These are phyloP conservation scores for Dalechampia spathulata DNA, from an alignment of 441 rosid species.

Conservation along the genomic window DNA sequence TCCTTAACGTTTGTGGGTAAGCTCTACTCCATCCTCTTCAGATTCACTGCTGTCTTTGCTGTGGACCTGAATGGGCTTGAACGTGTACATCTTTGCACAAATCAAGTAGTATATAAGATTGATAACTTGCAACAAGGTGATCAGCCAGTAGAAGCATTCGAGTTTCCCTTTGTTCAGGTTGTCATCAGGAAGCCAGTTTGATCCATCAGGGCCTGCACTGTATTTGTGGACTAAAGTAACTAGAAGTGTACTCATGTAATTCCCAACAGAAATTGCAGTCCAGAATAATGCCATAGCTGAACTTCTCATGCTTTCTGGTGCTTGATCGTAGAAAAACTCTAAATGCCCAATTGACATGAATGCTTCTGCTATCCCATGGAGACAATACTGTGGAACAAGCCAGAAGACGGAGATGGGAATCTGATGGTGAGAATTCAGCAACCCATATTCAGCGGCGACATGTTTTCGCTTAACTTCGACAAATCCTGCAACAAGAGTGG, in stretches of 20 bases:
- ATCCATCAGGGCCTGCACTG: constrained; percentile 50
- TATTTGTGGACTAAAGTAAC: constrained; percentile 61
- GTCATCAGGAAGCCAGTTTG: constrained; percentile 81
- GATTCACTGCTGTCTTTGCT: constrained; percentile 17
- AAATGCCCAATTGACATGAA: constrained; percentile 87
- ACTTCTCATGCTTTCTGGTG: constrained; percentile 94
- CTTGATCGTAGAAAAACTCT: constrained; percentile 84
- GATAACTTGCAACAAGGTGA: constrained; percentile 51
- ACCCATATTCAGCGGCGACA: constrained; percentile 41
- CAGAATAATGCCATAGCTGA: constrained; percentile 73
- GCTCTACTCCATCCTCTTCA: constrained; percentile 30
- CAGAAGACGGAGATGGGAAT: constrained; percentile 71
- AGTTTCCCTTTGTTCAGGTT: constrained; percentile 72
- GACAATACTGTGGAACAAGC: constrained; percentile 73
- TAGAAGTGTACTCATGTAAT: constrained; percentile 65
- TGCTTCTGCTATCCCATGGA: constrained; percentile 90
- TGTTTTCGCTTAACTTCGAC: constrained; percentile 57
- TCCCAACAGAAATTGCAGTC: constrained; percentile 66
- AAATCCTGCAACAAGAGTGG: constrained; percentile 76
- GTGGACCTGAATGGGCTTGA: constrained; percentile 58
- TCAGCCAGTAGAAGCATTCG: constrained; percentile 85
- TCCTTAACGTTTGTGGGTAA: neutral
- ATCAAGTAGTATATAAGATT: constrained; percentile 58
- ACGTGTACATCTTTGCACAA: constrained; percentile 69
- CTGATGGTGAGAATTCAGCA: constrained; percentile 28